phyloP scores from a whole-genome alignment of 2,329 filamentous ascomycete genomes.

The Pleoardoris graminearum region DNA sequence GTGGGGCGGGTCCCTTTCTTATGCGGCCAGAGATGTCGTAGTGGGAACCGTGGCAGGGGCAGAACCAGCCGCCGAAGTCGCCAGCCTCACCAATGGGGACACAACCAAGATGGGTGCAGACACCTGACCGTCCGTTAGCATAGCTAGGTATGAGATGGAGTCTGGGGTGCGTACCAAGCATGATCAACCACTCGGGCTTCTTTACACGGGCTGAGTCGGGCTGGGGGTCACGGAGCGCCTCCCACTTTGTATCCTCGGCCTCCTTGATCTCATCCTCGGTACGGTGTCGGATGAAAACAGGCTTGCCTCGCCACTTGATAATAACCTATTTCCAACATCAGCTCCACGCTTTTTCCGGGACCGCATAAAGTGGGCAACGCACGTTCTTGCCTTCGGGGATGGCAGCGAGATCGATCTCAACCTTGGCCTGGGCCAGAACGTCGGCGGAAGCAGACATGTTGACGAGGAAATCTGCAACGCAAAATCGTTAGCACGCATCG shows the following conservation, averaged over 20 bases:
- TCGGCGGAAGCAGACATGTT: conserved; percentile 99
- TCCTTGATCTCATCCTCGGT: conserved; percentile 91
- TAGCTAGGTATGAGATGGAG: not conserved
- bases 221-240: conserved; percentile 87
- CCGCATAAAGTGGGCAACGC: conserved; percentile 46
- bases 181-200: conserved; percentile 98
- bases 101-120: conserved; percentile 99
- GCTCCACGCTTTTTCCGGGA: conserved; percentile 13
- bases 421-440: conserved; percentile 98
- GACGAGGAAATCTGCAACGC: conserved; percentile 85
- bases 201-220: conserved; percentile 89
- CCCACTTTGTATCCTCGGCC: conserved; percentile 84
- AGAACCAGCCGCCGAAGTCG: conserved; percentile 99
- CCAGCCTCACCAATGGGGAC: conserved; percentile 98
- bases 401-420: conserved; percentile 88
- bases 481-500: conserved; percentile 32
- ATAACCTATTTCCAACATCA: conserved; percentile 67
- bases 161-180: conserved; percentile 71
- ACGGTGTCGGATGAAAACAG: conserved; percentile 99
- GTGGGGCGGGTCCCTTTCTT: conserved; percentile 93
- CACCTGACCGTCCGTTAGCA: conserved; percentile 61
- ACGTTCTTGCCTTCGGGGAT: conserved; percentile 99
- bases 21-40: conserved; percentile 99
- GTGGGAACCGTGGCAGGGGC: conserved; percentile 99
- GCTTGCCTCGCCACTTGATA: conserved; percentile 99